Conservation (phyloP, 208 protist species). For the Phytomonas sp. region DNA sequence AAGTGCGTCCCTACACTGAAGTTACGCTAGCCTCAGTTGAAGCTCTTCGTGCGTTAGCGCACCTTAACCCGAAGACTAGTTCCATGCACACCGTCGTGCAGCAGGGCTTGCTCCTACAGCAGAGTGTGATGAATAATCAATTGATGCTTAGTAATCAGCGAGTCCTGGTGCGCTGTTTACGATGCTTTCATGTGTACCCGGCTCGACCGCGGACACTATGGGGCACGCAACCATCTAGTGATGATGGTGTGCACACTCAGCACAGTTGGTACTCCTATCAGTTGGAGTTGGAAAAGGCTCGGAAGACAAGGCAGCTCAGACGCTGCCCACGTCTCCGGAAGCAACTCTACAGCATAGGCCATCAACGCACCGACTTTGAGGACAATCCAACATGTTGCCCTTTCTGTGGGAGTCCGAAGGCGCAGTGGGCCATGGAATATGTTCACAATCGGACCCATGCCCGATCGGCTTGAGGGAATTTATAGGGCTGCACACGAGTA, state of each 20-base stretch:
- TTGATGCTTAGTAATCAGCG: conserved; percentile 50
- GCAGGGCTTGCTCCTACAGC: conserved; percentile 53
- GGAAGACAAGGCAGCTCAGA: conserved; percentile 12
- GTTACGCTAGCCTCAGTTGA: conserved; percentile 52
- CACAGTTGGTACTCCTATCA: conserved; percentile 63
- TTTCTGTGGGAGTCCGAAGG: conserved; percentile 44
- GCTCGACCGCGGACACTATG: conserved; percentile 54
- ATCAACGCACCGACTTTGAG: conserved; percentile 14
- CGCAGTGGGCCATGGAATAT: conserved; percentile 83
- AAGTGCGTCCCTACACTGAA: conserved; percentile 43
- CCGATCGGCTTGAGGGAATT: conserved; percentile 10
- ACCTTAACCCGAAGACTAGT: conserved; percentile 16
- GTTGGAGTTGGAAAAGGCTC: conserved; percentile 24
- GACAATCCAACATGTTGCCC: conserved; percentile 47
- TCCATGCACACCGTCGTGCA: conserved; percentile 26
- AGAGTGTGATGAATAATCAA: conserved; percentile 38
- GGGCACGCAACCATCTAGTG: conserved; percentile 15
- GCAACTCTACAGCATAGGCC: conserved; percentile 35
- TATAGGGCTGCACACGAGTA: background rate
- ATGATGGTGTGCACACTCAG: conserved; percentile 20
- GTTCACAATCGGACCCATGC: conserved; percentile 69
- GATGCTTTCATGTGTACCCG: conserved; percentile 79
- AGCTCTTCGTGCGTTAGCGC: conserved; percentile 41
- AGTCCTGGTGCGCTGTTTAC: conserved; percentile 61
- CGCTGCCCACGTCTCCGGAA: conserved; percentile 31